phyloP scores from a whole-genome alignment of 148 eudicot species.

The Mesembryanthemum crystallinum region DNA sequence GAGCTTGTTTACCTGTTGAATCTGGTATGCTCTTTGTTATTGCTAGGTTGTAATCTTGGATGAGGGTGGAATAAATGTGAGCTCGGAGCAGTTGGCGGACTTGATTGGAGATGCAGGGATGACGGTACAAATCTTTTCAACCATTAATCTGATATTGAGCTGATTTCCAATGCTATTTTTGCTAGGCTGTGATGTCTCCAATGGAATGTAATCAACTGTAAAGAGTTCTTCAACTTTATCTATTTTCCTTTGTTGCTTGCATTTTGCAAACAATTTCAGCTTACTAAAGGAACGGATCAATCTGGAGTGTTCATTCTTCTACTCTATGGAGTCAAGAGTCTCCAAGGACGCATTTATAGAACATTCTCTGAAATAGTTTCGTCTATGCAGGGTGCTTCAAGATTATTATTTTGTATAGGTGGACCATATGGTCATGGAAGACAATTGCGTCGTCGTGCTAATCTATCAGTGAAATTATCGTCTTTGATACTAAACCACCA shows the following conservation, averaged over 20 bases:
- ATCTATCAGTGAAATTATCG: constrained; percentile 63
- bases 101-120: constrained; percentile 78
- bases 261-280: not conserved
- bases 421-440: constrained; percentile 93
- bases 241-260: not conserved
- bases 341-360: not conserved
- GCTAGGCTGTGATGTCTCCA: not conserved
- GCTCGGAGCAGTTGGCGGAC: constrained; percentile 71
- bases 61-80: constrained; percentile 60
- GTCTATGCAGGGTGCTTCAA: constrained; percentile 55
- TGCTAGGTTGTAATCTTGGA: constrained; percentile 80
- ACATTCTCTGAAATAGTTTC: not conserved
- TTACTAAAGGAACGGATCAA: not conserved
- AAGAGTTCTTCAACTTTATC: not conserved
- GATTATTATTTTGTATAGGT: constrained; percentile 74
- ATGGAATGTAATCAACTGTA: not conserved
- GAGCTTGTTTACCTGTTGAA: not conserved
- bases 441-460: constrained; percentile 58
- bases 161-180: not conserved
- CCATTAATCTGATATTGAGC: not conserved
- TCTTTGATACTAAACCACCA: constrained; percentile 80
- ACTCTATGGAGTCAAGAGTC: not conserved
- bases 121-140: constrained; percentile 36
- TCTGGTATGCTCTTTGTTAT: not conserved
- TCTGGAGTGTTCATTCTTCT: not conserved